These are phyloP conservation scores for Cyclotella distinguenda DNA, from an alignment of 108 stramenopile genomes.

Conservation along the genomic window DNA sequence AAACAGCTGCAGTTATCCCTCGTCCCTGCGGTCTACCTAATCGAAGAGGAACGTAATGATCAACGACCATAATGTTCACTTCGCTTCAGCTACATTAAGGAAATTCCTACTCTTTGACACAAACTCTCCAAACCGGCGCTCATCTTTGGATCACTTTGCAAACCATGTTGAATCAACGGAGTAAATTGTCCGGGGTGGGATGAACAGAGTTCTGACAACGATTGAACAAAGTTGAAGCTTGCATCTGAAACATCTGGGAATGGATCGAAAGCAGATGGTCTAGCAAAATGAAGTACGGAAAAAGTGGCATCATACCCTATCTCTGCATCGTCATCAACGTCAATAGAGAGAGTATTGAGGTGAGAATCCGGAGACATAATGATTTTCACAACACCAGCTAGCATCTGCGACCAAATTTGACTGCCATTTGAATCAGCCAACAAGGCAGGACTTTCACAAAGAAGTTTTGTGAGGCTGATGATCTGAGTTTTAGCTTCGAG, in stretches of 20 bases:
- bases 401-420: slow-evolving; percentile 53
- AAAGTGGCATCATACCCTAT: slow-evolving; percentile 79
- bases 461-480: slow-evolving; percentile 65
- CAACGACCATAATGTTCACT: neutral
- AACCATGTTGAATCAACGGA: slow-evolving; percentile 65
- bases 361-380: slow-evolving; percentile 51
- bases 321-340: slow-evolving; percentile 56
- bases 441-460: slow-evolving; percentile 68
- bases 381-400: slow-evolving; percentile 50
- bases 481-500: slow-evolving; percentile 74
- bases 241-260: slow-evolving; percentile 72
- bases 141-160: slow-evolving; percentile 65
- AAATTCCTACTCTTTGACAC: slow-evolving; percentile 48
- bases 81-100: slow-evolving; percentile 13
- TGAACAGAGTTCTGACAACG: slow-evolving; percentile 47
- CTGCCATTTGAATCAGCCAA: slow-evolving; percentile 53
- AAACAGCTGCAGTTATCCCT: too few species aligned
- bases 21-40: too few species aligned
- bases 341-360: slow-evolving; percentile 26
- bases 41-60: too few species aligned
- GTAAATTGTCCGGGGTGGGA: slow-evolving; percentile 58
- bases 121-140: slow-evolving; percentile 58
- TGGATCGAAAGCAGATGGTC: slow-evolving; percentile 61
- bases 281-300: slow-evolving; percentile 70
- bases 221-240: slow-evolving; percentile 41